phyloP scores from a whole-genome alignment of 2,329 filamentous ascomycete species.

The Sporothrix phasma region DNA sequence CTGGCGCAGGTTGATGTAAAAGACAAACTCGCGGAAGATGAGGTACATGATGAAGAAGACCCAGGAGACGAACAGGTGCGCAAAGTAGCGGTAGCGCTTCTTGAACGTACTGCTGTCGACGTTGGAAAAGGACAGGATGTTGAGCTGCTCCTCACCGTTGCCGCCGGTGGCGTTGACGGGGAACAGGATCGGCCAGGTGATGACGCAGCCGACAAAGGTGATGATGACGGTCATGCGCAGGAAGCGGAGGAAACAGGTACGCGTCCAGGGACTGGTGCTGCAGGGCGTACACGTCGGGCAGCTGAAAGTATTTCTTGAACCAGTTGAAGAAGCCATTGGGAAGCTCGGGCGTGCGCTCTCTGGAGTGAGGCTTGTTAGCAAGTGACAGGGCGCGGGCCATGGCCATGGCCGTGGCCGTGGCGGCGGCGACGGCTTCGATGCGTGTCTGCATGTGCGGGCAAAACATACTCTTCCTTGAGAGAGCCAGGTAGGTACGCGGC shows the following conservation, averaged over 20 bases:
- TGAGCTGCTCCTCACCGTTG: conserved; percentile 53
- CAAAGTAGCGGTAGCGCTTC: conserved; percentile 60
- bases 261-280: conserved; percentile 88
- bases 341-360: conserved; percentile 48
- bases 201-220: conserved; percentile 69
- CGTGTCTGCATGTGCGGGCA: no score
- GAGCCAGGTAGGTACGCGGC: conserved; percentile 39
- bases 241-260: conserved; percentile 82
- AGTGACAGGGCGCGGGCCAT: no score
- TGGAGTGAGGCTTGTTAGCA: conserved; percentile 19
- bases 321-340: conserved; percentile 57
- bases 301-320: conserved; percentile 56
- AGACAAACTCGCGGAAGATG: conserved; percentile 82
- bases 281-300: conserved; percentile 67
- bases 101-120: conserved; percentile 42
- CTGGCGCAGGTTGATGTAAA: conserved; percentile 89
- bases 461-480: conserved; percentile 30
- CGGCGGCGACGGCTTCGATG: no score
- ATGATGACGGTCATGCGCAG: conserved; percentile 67
- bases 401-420: background rate
- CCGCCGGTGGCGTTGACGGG: conserved; percentile 82
- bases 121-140: conserved; percentile 72
- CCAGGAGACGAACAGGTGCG: conserved; percentile 72
- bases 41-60: conserved; percentile 84
- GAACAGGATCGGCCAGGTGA: conserved; percentile 80